A percentile compares a stretch with the other conserved stretches of the same genome.
Conservation (phyloP, 2,329 filamentous ascomycete species). For the Penicillium paneum region DNA sequence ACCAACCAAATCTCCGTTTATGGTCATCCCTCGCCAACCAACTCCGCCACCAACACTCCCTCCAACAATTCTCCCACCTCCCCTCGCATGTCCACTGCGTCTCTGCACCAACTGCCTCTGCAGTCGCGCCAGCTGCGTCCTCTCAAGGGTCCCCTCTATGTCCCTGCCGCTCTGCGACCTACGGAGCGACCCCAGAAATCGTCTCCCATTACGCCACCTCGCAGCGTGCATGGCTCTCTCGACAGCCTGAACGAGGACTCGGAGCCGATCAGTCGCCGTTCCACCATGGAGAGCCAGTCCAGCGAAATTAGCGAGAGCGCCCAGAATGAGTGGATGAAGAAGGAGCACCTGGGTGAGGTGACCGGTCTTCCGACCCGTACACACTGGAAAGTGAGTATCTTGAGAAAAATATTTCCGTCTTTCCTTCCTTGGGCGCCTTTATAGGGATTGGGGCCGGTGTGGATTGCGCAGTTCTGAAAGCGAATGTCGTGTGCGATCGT, state of each 20-base stretch:
- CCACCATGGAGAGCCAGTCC: conserved; percentile 41
- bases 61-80: conserved; percentile 55
- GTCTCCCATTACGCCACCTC: conserved; percentile 48
- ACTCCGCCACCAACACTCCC: conserved; percentile 50
- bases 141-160: conserved; percentile 59
- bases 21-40: conserved; percentile 48
- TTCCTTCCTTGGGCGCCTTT: conserved; percentile 11
- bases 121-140: conserved; percentile 58
- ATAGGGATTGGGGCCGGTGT: conserved; percentile 12
- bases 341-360: conserved; percentile 53
- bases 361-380: conserved; percentile 60
- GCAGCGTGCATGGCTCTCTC: conserved; percentile 55
- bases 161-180: conserved; percentile 60
- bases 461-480: conserved; percentile 20
- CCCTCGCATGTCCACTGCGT: conserved; percentile 43
- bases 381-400: conserved; percentile 61
- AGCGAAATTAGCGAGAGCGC: conserved; percentile 47
- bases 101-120: conserved; percentile 37
- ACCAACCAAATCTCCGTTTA: conserved; percentile 1
- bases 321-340: conserved; percentile 53
- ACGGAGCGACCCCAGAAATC: conserved; percentile 53
- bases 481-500: conserved; percentile 25
- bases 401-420: background rate
- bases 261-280: conserved; percentile 37
- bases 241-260: conserved; percentile 45